A percentile compares a stretch with the other conserved stretches of the same genome.
Evolutionary conservation across 164 flowering plant genomes (phyloP).

Genomic region (Taxillus chinensis): DNA sequence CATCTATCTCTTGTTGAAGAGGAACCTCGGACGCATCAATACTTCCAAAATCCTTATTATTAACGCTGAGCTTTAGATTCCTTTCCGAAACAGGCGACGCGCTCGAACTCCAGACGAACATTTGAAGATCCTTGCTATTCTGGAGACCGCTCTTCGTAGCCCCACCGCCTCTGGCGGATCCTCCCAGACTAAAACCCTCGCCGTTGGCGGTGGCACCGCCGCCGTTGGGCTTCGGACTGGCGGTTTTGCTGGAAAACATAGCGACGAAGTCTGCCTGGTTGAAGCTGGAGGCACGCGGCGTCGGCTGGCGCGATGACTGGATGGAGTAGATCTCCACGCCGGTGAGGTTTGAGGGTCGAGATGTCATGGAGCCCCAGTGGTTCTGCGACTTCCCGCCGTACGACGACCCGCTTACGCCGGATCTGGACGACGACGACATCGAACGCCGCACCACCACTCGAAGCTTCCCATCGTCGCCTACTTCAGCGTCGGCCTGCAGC

Average conservation of each 20-base stretch:
- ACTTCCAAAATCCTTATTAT: constrained; percentile 4
- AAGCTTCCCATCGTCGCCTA: constrained; percentile 78
- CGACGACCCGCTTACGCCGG: constrained; percentile 34
- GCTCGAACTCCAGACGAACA: constrained; percentile 96
- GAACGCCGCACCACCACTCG: constrained; percentile 58
- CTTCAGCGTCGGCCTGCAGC: constrained; percentile 62
- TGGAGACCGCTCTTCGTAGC: constrained; percentile 9
- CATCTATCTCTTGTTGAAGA: no score
- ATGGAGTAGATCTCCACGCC: constrained; percentile 83
- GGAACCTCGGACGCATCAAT: no score
- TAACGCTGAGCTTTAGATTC: constrained; percentile 34
- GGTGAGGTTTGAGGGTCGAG: constrained; percentile 70
- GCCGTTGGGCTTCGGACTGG: constrained; percentile 45
- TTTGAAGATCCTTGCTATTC: constrained; percentile 53
- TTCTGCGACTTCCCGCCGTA: not conserved
- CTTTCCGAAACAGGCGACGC: constrained; percentile 85
- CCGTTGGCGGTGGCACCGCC: constrained; percentile 33
- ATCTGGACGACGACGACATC: constrained; percentile 21
- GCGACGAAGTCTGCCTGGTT: constrained; percentile 71
- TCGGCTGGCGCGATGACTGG: constrained; percentile 76
- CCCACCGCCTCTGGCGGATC: constrained; percentile 19
- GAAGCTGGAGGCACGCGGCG: constrained; percentile 84
- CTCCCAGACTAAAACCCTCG: constrained; percentile 18
- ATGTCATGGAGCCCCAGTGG: constrained; percentile 40
- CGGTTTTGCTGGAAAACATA: constrained; percentile 59